Base-by-base conservation (phyloP, 73 alveolate genomes). In the Breviolum minutum region DNA sequence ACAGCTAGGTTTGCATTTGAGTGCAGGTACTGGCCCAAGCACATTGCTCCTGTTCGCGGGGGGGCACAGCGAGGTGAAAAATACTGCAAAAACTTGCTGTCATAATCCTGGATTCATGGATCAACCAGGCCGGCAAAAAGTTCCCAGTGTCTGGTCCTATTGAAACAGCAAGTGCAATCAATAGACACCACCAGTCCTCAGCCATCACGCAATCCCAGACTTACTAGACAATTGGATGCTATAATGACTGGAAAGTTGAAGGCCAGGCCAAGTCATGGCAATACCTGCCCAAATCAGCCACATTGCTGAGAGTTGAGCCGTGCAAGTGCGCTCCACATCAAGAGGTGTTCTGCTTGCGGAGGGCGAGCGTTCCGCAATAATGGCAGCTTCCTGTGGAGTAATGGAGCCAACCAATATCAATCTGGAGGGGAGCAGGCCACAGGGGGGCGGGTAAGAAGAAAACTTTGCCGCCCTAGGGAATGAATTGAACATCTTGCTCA, bases 281-380 rank as follows among this genome's bases (percentile, higher is more conserved):
- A 22, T 22, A 22, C 63, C 63, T 30, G 16, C 60, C 11, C 86
- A 26, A 8, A 22, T 60, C 22, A 10, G 63, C 63, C 26, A 14
- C 81, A 29, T 77, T 7, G 88, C 88, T 66, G 54, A 80, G 88
- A 7, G 24, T 22, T 6, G n/a, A 60, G 73, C 92, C 32, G 92
- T 83, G 92, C 92, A 83, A 54, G 29, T 54, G 76, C 92, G 71
- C 92, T 83, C 92, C 92, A 83, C 92, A 20, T 83, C 74, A 12
- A 83, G 32, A 19, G 92, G 92, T 8, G 92, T 20, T 5, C 22
- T 83, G 92, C 14, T 22, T 22, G 61, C 64, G 74, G 69, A 40
- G 17, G 20, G 1, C 27, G 54, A 40, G 54, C 54, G 54, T 40
- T 40, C 54, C 54, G 3, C 54, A 40, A 40, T 40, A 40, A 3